Evolutionary conservation across 1,284 basidiomycete genomes (phyloP).

Genomic region (Trametes sp.): DNA sequence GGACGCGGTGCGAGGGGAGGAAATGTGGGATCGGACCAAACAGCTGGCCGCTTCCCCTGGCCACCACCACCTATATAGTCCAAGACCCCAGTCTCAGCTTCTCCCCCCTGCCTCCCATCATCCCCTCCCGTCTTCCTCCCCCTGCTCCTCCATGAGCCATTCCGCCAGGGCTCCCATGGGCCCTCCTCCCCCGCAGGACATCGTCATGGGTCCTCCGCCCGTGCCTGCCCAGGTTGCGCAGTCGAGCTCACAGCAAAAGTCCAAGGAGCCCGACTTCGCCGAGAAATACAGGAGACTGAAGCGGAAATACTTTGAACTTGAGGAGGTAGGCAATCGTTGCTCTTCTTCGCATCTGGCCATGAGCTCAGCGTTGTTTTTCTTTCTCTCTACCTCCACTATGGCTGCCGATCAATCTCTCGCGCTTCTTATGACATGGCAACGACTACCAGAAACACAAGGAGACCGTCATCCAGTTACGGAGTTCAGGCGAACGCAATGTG

Average conservation of each 20-base stretch:
- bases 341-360: neutral
- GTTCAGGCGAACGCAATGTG: slow-evolving; percentile 64
- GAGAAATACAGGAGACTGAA: slow-evolving; percentile 73
- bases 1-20: slow-evolving; percentile 27
- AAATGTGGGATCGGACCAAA: slow-evolving; percentile 42
- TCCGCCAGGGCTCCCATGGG: slow-evolving; percentile 37
- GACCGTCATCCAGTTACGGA: slow-evolving; percentile 56
- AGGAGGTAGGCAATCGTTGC: slow-evolving; percentile 59
- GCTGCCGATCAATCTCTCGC: slow-evolving; percentile 8
- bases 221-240: slow-evolving; percentile 45
- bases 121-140: slow-evolving; percentile 31
- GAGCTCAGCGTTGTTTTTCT: slow-evolving; percentile 11
- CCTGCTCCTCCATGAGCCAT: slow-evolving; percentile 41
- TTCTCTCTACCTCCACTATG: slow-evolving; percentile 12
- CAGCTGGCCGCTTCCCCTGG: slow-evolving; percentile 41
- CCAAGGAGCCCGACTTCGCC: slow-evolving; percentile 52
- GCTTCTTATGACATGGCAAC: slow-evolving; percentile 33
- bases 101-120: slow-evolving; percentile 31
- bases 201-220: slow-evolving; percentile 58
- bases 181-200: slow-evolving; percentile 47
- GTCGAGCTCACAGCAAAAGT: slow-evolving; percentile 38
- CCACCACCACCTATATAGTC: slow-evolving; percentile 34
- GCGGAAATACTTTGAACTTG: slow-evolving; percentile 67
- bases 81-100: slow-evolving; percentile 30
- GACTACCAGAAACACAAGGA: slow-evolving; percentile 62